Evolutionary conservation across 2,329 filamentous ascomycete species (phyloP).

Genomic region (Didymella segeticola): DNA sequence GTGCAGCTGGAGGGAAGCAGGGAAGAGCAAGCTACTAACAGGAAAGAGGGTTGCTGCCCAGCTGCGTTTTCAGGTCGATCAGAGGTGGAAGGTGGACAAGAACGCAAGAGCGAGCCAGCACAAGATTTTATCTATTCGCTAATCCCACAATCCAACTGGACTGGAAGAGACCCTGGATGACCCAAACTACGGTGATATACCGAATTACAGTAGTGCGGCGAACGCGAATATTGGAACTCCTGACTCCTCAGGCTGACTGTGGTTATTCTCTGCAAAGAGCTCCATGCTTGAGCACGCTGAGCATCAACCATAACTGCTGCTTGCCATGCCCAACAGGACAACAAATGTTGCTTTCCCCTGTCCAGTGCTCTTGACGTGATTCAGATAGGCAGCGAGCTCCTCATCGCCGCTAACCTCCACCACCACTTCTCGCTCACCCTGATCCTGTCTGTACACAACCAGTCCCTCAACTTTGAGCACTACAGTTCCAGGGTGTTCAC

Average conservation of each 20-base stretch:
- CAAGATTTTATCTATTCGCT: not conserved
- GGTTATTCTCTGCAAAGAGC: not conserved
- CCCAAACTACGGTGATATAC: not conserved
- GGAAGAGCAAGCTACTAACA: too few species aligned
- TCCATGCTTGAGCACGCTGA: not conserved
- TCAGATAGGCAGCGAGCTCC: slow-evolving; percentile 75
- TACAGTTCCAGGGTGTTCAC: slow-evolving; percentile 66
- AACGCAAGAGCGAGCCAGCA: not conserved
- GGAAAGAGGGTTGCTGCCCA: too few species aligned
- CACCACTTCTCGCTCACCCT: slow-evolving; percentile 63
- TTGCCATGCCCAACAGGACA: slow-evolving; percentile 39
- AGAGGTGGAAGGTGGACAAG: too few species aligned
- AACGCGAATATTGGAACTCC: not conserved
- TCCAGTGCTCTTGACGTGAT: slow-evolving; percentile 60
- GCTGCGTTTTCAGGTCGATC: too few species aligned
- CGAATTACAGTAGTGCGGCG: not conserved
- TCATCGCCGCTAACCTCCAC: slow-evolving; percentile 73
- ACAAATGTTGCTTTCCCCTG: slow-evolving; percentile 63
- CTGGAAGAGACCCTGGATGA: not conserved
- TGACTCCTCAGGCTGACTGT: not conserved
- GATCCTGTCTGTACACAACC: slow-evolving; percentile 54
- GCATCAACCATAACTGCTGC: slow-evolving; percentile 14
- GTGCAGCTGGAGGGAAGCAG: too few species aligned
- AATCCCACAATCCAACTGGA: not conserved
- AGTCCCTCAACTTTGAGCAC: slow-evolving; percentile 71